phyloP scores from a whole-genome alignment of 352 stramenopile species.

The Phytophthora nicotianae region DNA sequence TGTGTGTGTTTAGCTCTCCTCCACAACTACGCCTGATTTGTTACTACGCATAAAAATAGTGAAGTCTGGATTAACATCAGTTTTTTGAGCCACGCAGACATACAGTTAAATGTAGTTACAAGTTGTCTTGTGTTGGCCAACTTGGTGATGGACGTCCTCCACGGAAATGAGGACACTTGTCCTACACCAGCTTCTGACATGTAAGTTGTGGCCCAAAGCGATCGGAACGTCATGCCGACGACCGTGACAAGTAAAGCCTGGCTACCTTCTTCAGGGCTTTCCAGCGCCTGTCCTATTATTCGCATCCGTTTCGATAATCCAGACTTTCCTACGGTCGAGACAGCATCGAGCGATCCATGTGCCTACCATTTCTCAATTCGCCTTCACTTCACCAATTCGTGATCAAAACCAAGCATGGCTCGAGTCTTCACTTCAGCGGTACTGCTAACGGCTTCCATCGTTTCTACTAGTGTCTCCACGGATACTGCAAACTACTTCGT shows the following conservation, averaged over 20 bases:
- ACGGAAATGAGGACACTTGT: no score
- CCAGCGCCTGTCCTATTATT: neutral
- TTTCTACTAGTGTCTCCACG: neutral
- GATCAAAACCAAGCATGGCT: conserved; percentile 1
- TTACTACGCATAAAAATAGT: no score
- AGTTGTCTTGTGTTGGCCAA: no score
- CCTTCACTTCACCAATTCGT: neutral
- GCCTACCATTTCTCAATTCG: conserved; percentile 8
- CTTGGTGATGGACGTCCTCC: no score
- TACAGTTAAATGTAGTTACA: no score
- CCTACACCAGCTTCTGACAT: conserved; percentile 1
- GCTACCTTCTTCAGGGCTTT: conserved; percentile 4
- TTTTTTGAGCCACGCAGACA: no score
- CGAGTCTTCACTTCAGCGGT: conserved; percentile 4
- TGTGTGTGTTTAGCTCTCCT: no score
- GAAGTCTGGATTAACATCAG: no score
- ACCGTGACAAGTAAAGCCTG: conserved; percentile 1
- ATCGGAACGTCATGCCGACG: neutral
- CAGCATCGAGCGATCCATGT: neutral
- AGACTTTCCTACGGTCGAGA: neutral
- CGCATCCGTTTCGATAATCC: conserved; percentile 6
- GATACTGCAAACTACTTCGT: conserved; percentile 34
- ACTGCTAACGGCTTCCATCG: conserved; percentile 11
- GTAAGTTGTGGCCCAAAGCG: conserved; percentile 1
- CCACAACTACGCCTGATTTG: no score